phyloP scores from a whole-genome alignment of 305 asterid species.

The Solanum hybrid region DNA sequence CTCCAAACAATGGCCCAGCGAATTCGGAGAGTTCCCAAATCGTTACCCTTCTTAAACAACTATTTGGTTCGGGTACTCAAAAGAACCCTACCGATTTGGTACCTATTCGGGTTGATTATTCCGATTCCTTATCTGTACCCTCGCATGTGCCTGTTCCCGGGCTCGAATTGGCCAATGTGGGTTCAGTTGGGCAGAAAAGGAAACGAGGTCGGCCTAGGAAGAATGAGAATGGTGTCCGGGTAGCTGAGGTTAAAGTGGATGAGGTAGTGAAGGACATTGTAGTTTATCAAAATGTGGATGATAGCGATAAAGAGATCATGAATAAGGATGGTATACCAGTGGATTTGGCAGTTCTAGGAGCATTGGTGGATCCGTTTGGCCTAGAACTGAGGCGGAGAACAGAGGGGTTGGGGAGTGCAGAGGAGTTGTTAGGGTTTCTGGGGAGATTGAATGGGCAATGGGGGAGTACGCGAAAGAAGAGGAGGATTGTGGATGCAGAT shows the following conservation, averaged over 20 bases:
- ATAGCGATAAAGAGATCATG: constrained; percentile 32
- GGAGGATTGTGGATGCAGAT: constrained; percentile 63
- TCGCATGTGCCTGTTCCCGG: background rate
- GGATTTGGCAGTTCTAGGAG: constrained; percentile 47
- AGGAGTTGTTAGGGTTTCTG: constrained; percentile 47
- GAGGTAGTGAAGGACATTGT: constrained; percentile 13
- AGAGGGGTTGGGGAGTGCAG: constrained; percentile 38
- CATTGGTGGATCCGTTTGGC: constrained; percentile 46
- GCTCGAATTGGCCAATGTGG: constrained; percentile 12
- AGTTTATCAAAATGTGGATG: constrained; percentile 20
- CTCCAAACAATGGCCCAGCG: constrained; percentile 17
- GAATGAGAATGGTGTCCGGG: background rate
- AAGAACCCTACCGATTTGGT: constrained; percentile 23
- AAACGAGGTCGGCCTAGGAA: constrained; percentile 42
- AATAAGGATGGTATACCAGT: constrained; percentile 54
- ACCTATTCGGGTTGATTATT: constrained; percentile 44
- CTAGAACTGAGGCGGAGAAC: constrained; percentile 49
- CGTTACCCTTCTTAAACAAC: constrained; percentile 35
- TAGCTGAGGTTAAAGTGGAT: constrained; percentile 9
- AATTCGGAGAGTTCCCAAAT: constrained; percentile 34
- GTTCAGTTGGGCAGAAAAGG: constrained; percentile 28
- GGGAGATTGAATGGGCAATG: constrained; percentile 57
- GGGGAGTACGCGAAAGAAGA: constrained; percentile 79
- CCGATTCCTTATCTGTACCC: constrained; percentile 14
- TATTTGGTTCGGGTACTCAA: constrained; percentile 31